phyloP scores from a whole-genome alignment of 768 basidiomycete genomes.

The Thelephora ganbajun region DNA sequence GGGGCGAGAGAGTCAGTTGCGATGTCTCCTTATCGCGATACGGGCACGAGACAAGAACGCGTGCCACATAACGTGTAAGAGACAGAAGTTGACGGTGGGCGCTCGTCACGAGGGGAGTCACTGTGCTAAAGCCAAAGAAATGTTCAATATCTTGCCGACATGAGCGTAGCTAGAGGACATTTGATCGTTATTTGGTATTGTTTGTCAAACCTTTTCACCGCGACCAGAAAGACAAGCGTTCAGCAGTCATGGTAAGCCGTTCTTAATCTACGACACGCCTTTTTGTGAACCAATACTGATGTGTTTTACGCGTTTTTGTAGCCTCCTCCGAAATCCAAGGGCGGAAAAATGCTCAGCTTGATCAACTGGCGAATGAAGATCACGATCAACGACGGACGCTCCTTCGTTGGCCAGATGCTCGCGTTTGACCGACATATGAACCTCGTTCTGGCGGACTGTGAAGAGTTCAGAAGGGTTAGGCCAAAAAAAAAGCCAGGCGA shows the following conservation, averaged over 20 bases:
- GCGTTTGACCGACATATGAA: constrained; percentile 99
- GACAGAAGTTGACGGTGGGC: no score
- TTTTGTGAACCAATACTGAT: background rate
- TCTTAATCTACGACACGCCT: background rate
- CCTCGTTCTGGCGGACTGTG: constrained; percentile 93
- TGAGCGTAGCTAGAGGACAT: no score
- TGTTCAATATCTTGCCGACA: no score
- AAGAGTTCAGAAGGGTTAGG: constrained; percentile 88
- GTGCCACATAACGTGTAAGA: no score
- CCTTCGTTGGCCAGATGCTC: constrained; percentile 95
- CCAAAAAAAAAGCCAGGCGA: constrained; percentile 86
- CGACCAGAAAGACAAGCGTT: background rate
- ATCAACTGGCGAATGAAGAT: constrained; percentile 97
- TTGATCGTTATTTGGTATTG: no score
- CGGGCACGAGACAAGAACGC: no score
- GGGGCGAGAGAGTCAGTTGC: no score
- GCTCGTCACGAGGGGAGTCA: no score
- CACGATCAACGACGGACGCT: constrained; percentile 93
- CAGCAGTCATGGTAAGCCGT: constrained; percentile 10
- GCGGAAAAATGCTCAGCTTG: constrained; percentile 94
- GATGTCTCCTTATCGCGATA: no score
- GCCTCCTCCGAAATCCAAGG: constrained; percentile 95
- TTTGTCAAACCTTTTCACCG: no score
- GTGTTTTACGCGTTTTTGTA: constrained; percentile 15
- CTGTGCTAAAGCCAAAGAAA: no score